A percentile compares a stretch with the other conserved stretches of the same genome.
Conservation (phyloP, 768 basidiomycete species). For the Boletus patriciae region DNA sequence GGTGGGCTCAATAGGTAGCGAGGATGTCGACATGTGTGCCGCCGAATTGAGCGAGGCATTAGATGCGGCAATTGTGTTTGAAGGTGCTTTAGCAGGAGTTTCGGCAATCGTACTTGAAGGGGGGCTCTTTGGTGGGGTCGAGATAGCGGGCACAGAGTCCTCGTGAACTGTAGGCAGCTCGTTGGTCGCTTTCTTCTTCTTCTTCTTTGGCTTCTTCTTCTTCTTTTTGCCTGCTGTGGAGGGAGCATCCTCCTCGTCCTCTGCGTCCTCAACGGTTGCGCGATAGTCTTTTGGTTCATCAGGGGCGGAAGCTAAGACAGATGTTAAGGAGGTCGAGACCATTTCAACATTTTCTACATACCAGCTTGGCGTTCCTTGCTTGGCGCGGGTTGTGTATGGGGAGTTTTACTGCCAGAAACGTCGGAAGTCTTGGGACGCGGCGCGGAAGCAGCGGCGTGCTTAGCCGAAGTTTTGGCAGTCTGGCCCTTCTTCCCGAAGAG, state of each 20-base stretch:
- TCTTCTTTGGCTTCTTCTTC: slow-evolving; percentile 67
- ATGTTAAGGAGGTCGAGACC: background rate
- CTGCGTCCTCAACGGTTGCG: slow-evolving; percentile 68
- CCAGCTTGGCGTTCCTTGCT: slow-evolving; percentile 16
- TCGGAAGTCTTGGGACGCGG: slow-evolving; percentile 8
- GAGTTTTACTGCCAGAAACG: slow-evolving; percentile 9
- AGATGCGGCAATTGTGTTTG: slow-evolving; percentile 6
- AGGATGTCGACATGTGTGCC: slow-evolving; percentile 38
- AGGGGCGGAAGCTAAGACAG: slow-evolving; percentile 8
- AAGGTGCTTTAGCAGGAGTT: slow-evolving; percentile 24
- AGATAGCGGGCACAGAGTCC: slow-evolving; percentile 11
- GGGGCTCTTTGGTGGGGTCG: slow-evolving; percentile 21
- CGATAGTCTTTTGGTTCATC: slow-evolving; percentile 37
- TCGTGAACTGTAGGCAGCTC: slow-evolving; percentile 26
- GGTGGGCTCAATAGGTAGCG: slow-evolving; percentile 47
- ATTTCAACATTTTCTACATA: background rate
- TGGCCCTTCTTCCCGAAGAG: slow-evolving; percentile 23
- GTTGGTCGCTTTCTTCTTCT: slow-evolving; percentile 49
- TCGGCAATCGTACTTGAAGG: slow-evolving; percentile 21
- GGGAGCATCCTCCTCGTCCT: slow-evolving; percentile 55
- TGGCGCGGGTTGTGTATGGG: slow-evolving; percentile 5
- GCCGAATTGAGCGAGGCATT: slow-evolving; percentile 22
- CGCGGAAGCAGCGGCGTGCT: slow-evolving; percentile 2
- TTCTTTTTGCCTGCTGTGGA: slow-evolving; percentile 53
- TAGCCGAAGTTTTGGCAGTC: slow-evolving; percentile 12